Base-by-base conservation (phyloP, 2,329 filamentous ascomycete species). In the Fusarium gaditjirri region DNA sequence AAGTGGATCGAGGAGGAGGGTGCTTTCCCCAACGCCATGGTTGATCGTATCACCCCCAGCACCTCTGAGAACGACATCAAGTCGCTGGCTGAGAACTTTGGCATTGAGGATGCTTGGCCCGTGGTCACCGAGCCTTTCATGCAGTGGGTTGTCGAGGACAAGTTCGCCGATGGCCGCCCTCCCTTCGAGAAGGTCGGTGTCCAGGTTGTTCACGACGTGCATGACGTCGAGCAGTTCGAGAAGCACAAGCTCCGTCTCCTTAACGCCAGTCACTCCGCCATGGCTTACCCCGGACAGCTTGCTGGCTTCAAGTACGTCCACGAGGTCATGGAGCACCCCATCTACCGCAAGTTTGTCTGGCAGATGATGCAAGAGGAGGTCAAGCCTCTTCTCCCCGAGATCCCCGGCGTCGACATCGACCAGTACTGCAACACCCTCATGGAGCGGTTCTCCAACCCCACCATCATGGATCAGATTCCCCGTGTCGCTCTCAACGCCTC, bases 311-410 rank as follows among this genome's bases (percentile, higher is more conserved):
- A 83, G 74, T 87, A 87, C 77, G 86, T 88, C 47, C 85, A 88
- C 78, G 86, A 88, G 76, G 86, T 86, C 49, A 85, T 88, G 81
- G 80, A 83, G 77, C 74, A 87, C 80, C 83, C 84, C 2, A 49
- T 83, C 17, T 86, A 84, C 80, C 76, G 78, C 80, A 81, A 83
- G 70, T 86, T 85, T 68, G 78, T 88, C 47, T 85, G 82, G 82
- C 83, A 87, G 78, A 87, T 87, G 85, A 87, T 87, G 86, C 85
- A 87, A 68, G 73, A 85, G 42, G 86, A 88, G 78, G 85, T 87
- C 61, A 87, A 87, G 80, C 86, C 86, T 1, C 80, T 86, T 21
- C 79, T 88, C 39, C 86, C 86, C 27, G 81, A 81, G 12, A 88
- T 88, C 41, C 80, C 81, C 0, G 86, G 85, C 41, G 85, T 87